Base-by-base conservation (phyloP, 768 basidiomycete genomes). In the Xerocomellus chrysenteron region DNA sequence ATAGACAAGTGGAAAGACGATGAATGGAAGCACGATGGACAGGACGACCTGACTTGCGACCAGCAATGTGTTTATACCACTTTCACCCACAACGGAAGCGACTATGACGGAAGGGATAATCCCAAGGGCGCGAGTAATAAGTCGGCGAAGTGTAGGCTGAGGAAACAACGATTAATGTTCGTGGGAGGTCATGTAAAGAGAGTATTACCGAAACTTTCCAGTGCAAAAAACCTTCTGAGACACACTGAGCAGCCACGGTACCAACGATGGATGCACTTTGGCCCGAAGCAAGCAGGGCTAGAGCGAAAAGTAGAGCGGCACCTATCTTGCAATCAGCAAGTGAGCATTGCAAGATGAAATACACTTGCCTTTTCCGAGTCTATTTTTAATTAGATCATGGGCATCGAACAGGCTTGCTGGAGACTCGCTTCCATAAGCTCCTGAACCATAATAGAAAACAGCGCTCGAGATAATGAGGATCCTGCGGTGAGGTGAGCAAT, bases 221-320 rank as follows among this genome's bases (percentile, higher is more conserved):
- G 50, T 82, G 84, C 52, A 96, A 78, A 72, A 94, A 94, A 0
- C 94, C 94, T 72, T 97, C 94, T 0, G 86, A 86, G 39, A 98
- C 87, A 21, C 91, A 87, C 72, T 97, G 94, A 0, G 94, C 94
- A 1, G 92, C 88, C 13, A 96, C 80, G 0, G 93, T 97, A 11
- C 92, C 94, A 4, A 96, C 88, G 48, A 97, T 81, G 9, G 88
- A 90, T 0, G 95, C 90, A 60, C 90, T 90, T 78, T 97, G 94
- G 3, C 95, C 94, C 2, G 92, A 78, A 35, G 87, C 84, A 13
- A 98, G 80, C 14, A 98, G 75, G 3, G 91, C 92, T 41, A 98
- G 67, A 2, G 95, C 94, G 64, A 97, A 98, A 40, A 97, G 73
- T n/a, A 85, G 82, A 0, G 89, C 94, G 9, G 92, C 87, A 40